phyloP scores from a whole-genome alignment of 257 asterid genomes.

The Anisodus tanguticus region DNA sequence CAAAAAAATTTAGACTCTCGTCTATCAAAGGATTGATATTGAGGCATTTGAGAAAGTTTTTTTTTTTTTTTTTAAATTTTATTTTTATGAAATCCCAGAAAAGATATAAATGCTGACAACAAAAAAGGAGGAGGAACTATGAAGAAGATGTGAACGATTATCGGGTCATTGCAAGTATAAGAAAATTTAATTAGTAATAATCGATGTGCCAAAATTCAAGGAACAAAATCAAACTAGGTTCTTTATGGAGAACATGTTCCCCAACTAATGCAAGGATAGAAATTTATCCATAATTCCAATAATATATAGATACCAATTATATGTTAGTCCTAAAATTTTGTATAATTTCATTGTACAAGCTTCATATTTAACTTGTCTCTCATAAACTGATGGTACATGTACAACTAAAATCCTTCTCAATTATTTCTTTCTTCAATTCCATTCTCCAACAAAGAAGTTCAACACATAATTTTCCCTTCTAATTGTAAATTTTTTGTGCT shows the following conservation, averaged over 20 bases:
- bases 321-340: background rate
- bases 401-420: background rate
- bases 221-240: background rate
- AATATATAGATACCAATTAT: background rate
- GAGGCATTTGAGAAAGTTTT: too few relatives aligned
- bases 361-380: background rate
- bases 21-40: too few relatives aligned
- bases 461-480: slow-evolving; percentile 25
- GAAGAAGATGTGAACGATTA: too few relatives aligned
- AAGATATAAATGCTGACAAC: too few relatives aligned
- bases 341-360: background rate
- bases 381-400: slow-evolving; percentile 1
- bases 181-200: background rate
- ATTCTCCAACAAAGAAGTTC: background rate
- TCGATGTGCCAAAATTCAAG: background rate
- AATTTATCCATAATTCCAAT: too few relatives aligned
- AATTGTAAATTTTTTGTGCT: slow-evolving; percentile 32
- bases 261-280: background rate
- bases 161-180: too few relatives aligned
- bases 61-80: too few relatives aligned
- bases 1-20: too few relatives aligned
- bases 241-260: background rate
- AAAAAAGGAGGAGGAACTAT: too few relatives aligned
- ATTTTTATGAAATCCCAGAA: too few relatives aligned
- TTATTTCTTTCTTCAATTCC: background rate